These are phyloP conservation scores for Botryotinia convoluta DNA, from an alignment of 2,329 filamentous ascomycete genomes.

Conservation along the genomic window DNA sequence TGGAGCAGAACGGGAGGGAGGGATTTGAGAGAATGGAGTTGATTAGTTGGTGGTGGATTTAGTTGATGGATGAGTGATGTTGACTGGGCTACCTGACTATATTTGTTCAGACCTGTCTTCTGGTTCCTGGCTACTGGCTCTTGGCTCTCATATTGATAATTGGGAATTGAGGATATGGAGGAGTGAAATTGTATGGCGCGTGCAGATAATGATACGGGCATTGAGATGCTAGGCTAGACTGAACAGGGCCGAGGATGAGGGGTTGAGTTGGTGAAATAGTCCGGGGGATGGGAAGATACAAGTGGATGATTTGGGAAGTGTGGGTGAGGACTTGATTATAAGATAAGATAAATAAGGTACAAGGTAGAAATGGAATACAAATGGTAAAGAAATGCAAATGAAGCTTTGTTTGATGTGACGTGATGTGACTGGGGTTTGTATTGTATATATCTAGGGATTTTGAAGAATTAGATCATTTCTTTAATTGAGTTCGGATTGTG, in stretches of 20 bases:
- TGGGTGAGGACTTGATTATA: conserved; percentile 2
- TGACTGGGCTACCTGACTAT: neutral
- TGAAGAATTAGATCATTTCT: too few relatives aligned
- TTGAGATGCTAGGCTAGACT: neutral
- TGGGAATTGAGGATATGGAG: neutral
- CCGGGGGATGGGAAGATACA: too few relatives aligned
- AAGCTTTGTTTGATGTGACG: neutral
- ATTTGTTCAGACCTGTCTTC: neutral
- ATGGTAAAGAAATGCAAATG: neutral
- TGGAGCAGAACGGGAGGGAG: neutral
- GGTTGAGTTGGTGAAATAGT: neutral
- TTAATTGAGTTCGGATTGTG: too few relatives aligned
- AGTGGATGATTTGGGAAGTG: neutral
- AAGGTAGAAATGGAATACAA: conserved; percentile 12
- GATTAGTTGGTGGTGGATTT: neutral
- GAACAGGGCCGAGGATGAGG: neutral
- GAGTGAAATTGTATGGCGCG: neutral
- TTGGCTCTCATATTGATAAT: neutral
- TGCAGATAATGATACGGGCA: neutral
- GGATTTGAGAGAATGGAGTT: too few relatives aligned
- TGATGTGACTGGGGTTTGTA: neutral
- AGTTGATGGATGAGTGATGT: neutral
- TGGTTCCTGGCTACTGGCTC: neutral
- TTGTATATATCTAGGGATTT: too few relatives aligned
- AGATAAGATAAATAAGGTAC: conserved; percentile 3